phyloP scores from a whole-genome alignment of 176 grass and related monocot genomes.

The Dactylis glomerata region DNA sequence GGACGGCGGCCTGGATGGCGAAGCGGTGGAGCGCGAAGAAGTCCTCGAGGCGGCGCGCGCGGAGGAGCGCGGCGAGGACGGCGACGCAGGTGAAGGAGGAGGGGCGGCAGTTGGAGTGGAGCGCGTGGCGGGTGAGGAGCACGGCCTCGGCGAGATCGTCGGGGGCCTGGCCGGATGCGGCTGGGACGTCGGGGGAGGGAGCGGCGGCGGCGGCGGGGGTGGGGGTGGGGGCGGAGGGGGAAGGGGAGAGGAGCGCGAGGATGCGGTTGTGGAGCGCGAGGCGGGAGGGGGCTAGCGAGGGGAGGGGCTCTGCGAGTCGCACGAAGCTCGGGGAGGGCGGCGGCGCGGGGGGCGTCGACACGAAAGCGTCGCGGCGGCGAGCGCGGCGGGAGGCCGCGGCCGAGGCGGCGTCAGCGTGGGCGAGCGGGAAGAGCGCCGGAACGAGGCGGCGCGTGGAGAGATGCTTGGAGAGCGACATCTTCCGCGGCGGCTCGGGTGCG shows the following conservation, averaged over 20 bases:
- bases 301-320: constrained; percentile 65
- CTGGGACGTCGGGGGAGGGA: neutral
- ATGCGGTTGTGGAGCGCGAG: constrained; percentile 79
- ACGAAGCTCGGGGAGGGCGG: constrained; percentile 35
- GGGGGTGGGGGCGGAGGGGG: constrained; percentile 39
- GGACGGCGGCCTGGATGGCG: constrained; percentile 72
- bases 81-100: constrained; percentile 72
- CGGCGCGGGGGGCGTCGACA: constrained; percentile 32
- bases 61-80: constrained; percentile 72
- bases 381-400: constrained; percentile 42
- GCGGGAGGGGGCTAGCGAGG: constrained; percentile 55
- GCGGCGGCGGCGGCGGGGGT: constrained; percentile 12
- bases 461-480: constrained; percentile 71
- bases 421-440: constrained; percentile 58
- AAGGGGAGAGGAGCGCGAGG: constrained; percentile 57
- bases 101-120: constrained; percentile 94
- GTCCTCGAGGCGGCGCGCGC: constrained; percentile 54
- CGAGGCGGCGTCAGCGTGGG: constrained; percentile 36
- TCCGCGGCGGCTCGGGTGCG: neutral
- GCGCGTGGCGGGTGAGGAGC: constrained; percentile 83
- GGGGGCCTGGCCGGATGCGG: neutral
- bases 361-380: constrained; percentile 41
- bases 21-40: constrained; percentile 89
- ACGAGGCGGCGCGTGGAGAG: constrained; percentile 45
- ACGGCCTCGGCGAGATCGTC: constrained; percentile 71